These are phyloP conservation scores for Zygosaccharomyces bisporus DNA, from an alignment of 805 yeast genomes.

Conservation along the genomic window DNA sequence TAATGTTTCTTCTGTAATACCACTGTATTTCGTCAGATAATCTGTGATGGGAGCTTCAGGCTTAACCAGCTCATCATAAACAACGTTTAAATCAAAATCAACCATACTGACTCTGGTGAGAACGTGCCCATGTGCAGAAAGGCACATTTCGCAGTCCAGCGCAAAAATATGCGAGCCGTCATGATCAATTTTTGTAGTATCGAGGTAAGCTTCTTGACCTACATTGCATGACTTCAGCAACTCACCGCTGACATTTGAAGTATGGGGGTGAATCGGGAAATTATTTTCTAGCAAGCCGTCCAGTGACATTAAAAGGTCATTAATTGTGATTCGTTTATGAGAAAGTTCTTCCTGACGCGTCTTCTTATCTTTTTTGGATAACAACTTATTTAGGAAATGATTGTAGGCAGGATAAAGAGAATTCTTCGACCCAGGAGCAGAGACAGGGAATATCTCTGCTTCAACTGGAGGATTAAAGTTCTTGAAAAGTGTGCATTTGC, in stretches of 20 bases:
- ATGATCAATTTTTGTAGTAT: constrained; percentile 51
- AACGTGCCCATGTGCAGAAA: constrained; percentile 55
- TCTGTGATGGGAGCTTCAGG: constrained; percentile 74
- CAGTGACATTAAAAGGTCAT: constrained; percentile 50
- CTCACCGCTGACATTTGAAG: constrained; percentile 18
- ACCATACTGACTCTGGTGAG: constrained; percentile 76
- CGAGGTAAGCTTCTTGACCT: constrained; percentile 43
- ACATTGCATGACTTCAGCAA: constrained; percentile 10
- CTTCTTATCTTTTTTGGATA: constrained; percentile 54
- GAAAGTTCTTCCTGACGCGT: constrained; percentile 33
- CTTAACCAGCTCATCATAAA: constrained; percentile 72
- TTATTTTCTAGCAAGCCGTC: constrained; percentile 47
- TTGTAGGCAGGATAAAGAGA: constrained; percentile 51
- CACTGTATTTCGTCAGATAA: constrained; percentile 80
- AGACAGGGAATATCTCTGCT: constrained; percentile 43
- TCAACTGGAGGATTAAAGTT: background rate
- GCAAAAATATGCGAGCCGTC: constrained; percentile 68
- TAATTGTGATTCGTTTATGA: constrained; percentile 40
- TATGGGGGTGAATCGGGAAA: constrained; percentile 58
- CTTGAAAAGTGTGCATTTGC: constrained; percentile 8
- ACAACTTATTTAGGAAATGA: constrained; percentile 53
- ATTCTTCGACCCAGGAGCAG: constrained; percentile 64
- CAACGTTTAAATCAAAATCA: constrained; percentile 53
- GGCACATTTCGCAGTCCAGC: constrained; percentile 93
- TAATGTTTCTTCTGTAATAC: constrained; percentile 72